phyloP scores from a whole-genome alignment of 2,329 filamentous ascomycete genomes.

The Pestalotiopsis sp. region DNA sequence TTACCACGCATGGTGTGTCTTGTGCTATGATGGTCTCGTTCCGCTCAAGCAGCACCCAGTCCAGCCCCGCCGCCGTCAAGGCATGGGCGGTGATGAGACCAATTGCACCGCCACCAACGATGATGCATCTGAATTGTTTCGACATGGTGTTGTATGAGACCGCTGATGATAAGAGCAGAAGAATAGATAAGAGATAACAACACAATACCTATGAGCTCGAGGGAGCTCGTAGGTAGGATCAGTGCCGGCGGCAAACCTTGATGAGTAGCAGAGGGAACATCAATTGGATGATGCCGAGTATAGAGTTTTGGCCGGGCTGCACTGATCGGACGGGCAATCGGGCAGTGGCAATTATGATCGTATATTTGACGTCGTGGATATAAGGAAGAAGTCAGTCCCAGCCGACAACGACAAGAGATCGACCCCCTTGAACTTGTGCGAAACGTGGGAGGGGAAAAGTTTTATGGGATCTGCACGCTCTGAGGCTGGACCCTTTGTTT shows the following conservation, averaged over 20 bases:
- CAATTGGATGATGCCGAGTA: background rate
- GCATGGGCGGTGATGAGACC: constrained; percentile 3
- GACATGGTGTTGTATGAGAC: background rate
- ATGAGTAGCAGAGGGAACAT: background rate
- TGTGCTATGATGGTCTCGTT: background rate
- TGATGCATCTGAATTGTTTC: background rate
- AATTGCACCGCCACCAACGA: constrained; percentile 1
- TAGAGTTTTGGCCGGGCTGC: background rate
- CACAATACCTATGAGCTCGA: background rate
- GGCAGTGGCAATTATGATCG: background rate
- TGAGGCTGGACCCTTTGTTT: background rate
- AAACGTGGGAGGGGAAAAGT: background rate
- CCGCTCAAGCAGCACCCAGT: constrained; percentile 1
- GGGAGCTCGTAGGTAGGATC: background rate
- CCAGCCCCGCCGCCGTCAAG: background rate
- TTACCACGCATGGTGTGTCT: background rate
- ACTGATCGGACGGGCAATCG: background rate
- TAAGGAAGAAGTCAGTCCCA: background rate
- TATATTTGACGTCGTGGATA: background rate
- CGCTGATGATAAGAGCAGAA: background rate
- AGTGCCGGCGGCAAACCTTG: background rate
- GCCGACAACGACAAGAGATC: background rate
- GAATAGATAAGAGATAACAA: background rate
- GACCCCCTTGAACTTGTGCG: background rate
- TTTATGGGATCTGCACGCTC: background rate